Evolutionary conservation across 352 stramenopile species (phyloP).

Genomic region (Phytophthora ohioensis): DNA sequence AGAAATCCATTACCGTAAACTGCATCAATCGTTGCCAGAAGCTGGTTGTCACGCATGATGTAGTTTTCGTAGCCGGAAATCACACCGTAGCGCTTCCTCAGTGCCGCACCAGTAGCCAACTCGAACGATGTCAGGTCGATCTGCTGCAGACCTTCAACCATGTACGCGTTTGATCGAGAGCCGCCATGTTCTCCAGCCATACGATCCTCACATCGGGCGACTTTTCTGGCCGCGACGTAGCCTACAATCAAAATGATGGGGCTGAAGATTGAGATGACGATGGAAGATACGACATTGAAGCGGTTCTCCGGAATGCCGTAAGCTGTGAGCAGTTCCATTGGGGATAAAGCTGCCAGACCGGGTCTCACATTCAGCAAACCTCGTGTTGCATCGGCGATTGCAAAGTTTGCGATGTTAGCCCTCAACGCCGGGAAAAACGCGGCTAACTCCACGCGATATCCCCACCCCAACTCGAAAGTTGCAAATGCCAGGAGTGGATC

Average conservation of each 20-base stretch:
- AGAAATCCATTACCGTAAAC: conserved; percentile 58
- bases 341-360: conserved; percentile 29
- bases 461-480: conserved; percentile 40
- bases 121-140: conserved; percentile 43
- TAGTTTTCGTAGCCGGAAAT: conserved; percentile 45
- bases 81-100: conserved; percentile 35
- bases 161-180: conserved; percentile 19
- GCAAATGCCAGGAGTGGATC: conserved; percentile 42
- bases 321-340: conserved; percentile 35
- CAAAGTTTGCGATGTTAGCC: conserved; percentile 22
- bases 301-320: conserved; percentile 30
- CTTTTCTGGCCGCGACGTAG: conserved; percentile 36
- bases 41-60: conserved; percentile 34
- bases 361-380: conserved; percentile 23
- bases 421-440: conserved; percentile 26
- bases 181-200: not conserved
- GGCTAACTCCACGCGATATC: conserved; percentile 16
- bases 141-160: not conserved
- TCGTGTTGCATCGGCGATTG: conserved; percentile 18
- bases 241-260: conserved; percentile 37
- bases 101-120: conserved; percentile 33
- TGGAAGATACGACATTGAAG: conserved; percentile 18
- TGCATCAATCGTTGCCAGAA: conserved; percentile 46
- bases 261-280: conserved; percentile 32
- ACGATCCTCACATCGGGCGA: conserved; percentile 18